Base-by-base conservation (phyloP, 1,284 basidiomycete species). In the Boletus semigastroideus region DNA sequence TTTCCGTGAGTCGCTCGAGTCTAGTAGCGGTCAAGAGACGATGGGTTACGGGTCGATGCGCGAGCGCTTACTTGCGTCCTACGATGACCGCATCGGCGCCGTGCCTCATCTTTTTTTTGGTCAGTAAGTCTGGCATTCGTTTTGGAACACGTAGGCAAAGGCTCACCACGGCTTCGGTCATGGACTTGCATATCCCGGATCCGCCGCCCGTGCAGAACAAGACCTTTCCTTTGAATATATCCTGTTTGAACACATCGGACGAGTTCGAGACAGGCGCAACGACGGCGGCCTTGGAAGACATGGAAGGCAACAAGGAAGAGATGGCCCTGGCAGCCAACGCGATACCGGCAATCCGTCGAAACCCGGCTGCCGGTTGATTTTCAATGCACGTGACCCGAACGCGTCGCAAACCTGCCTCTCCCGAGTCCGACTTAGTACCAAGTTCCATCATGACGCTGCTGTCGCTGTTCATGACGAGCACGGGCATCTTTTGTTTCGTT, bases 171-270 rank as follows among this genome's bases (percentile, higher is more conserved):
- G 86, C 80, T 66, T 92, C 83, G 36, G 87, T 90, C 86, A 98
- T 94, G 46, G 76, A 83, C 61, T 90, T 88, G 73, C 95, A 94
- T 72, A 99, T 98, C 12, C 95, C 95, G 55, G 90, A 90, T 8
- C 91, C 83, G 46, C 91, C 91, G 42, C 91, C 92, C 1, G 94
- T 97, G 70, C 90, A 94, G 74, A 98, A 96, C 17, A 96, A 78
- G 13, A 98, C 94, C 69, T 95, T 97, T 61, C 91, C 93, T 59
- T 86, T 83, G 81, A 97, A 97, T 37, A 97, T 78, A 62, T 92
- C 86, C 4, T 76, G 66, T 60, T 83, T 84, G 78, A 96, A 97
- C 41, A 89, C 76, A 28, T 78, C 64, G 0, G 74, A 78, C 2
- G 87, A 88, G 54, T 74, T 72, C 27, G 72, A 71, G 11, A 79